phyloP scores from a whole-genome alignment of 208 protist species.

The Leishmania braziliensis region DNA sequence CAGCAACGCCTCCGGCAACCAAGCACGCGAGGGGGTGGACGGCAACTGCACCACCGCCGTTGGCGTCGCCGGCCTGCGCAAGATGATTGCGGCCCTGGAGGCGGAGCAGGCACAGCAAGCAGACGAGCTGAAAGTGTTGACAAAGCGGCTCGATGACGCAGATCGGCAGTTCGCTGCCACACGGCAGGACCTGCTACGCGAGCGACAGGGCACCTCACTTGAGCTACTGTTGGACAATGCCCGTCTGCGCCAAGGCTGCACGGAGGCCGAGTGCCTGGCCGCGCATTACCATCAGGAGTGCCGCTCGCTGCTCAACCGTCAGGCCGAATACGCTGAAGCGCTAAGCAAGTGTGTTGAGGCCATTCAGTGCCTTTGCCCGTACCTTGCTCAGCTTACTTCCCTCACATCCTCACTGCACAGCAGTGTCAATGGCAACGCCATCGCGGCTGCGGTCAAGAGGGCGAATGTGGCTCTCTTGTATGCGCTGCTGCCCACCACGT shows the following conservation, averaged over 20 bases:
- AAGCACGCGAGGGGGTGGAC: slow-evolving; percentile 21
- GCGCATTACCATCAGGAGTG: slow-evolving; percentile 83
- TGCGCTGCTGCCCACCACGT: slow-evolving; percentile 57
- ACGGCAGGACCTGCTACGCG: slow-evolving; percentile 49
- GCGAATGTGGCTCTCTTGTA: slow-evolving; percentile 59
- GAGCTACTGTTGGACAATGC: slow-evolving; percentile 82
- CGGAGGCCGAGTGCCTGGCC: slow-evolving; percentile 82
- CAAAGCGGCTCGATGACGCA: slow-evolving; percentile 46
- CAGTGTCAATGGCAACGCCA: neutral
- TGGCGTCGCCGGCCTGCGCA: slow-evolving; percentile 64
- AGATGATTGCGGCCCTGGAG: slow-evolving; percentile 60
- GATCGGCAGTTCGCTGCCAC: slow-evolving; percentile 56
- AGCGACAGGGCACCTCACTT: slow-evolving; percentile 59
- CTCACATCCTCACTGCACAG: neutral
- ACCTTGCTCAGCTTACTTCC: neutral
- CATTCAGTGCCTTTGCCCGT: slow-evolving; percentile 47
- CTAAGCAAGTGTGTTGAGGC: slow-evolving; percentile 53
- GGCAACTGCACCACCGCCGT: slow-evolving; percentile 36
- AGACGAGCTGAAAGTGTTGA: slow-evolving; percentile 37
- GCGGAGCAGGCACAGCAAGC: slow-evolving; percentile 39
- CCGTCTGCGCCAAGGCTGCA: slow-evolving; percentile 68
- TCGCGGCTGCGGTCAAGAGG: slow-evolving; percentile 22
- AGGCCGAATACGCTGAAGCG: slow-evolving; percentile 75
- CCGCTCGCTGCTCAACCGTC: slow-evolving; percentile 42
- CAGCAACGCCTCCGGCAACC: slow-evolving; percentile 34